Evolutionary conservation across 2,329 filamentous ascomycete genomes (phyloP).

Genomic region (Fusarium sulawesiense): DNA sequence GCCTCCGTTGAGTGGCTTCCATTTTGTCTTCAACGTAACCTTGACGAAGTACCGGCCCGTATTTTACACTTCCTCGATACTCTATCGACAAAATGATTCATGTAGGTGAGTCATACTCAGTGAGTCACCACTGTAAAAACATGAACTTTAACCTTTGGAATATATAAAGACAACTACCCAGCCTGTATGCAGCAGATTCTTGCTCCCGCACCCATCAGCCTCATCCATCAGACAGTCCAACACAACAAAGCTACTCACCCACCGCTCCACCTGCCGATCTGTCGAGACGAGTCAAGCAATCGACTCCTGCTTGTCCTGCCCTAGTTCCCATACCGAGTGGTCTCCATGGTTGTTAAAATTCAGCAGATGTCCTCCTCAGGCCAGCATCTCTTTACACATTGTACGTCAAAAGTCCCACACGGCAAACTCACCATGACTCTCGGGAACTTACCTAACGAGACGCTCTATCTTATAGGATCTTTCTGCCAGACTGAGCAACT

Average conservation of each 20-base stretch:
- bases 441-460: neutral
- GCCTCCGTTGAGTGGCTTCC: too few relatives aligned
- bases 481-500: conserved; percentile 1
- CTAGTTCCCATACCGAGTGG: too few relatives aligned
- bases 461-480: neutral
- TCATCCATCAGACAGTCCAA: too few relatives aligned
- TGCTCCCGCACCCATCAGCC: too few relatives aligned
- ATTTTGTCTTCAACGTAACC: neutral
- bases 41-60: neutral
- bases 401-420: neutral
- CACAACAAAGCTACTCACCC: too few relatives aligned
- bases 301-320: too few relatives aligned
- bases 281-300: too few relatives aligned
- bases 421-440: neutral
- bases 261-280: too few relatives aligned
- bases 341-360: too few relatives aligned
- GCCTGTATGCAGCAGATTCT: neutral
- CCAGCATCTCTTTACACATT: neutral
- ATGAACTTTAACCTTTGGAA: neutral
- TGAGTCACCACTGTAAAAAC: neutral
- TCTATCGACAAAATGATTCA: neutral
- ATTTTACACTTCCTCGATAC: neutral
- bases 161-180: neutral
- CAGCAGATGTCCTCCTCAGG: too few relatives aligned
- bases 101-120: neutral